Percentiles rank a stretch among this genome's conserved stretches.
Evolutionary conservation across 495 filamentous ascomycete genomes (phyloP).

Genomic region (Hypomontagnella submonticulosa): DNA sequence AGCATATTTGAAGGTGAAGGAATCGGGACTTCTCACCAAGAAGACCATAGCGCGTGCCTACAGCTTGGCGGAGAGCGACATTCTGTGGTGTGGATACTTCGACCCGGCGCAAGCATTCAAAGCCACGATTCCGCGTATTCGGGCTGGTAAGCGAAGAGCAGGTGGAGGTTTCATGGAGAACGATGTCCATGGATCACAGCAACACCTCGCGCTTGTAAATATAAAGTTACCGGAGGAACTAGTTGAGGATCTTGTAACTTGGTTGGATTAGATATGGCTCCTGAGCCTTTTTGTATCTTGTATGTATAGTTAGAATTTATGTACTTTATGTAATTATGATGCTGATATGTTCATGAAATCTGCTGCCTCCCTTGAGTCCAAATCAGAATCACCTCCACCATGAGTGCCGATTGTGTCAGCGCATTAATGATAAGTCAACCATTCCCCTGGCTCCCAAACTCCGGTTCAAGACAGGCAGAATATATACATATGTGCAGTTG

Average conservation of each 20-base stretch:
- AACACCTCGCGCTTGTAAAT: conserved; percentile 46
- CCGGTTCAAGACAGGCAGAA: no score
- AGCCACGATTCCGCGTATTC: conserved; percentile 52
- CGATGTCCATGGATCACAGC: conserved; percentile 54
- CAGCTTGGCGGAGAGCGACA: conserved; percentile 47
- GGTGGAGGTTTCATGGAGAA: conserved; percentile 50
- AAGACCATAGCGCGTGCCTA: conserved; percentile 49
- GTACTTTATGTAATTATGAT: background rate
- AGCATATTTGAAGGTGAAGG: conserved; percentile 51
- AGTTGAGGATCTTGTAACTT: conserved; percentile 15
- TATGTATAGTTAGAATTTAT: conserved; percentile 2
- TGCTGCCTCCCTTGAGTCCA: background rate
- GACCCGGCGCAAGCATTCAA: conserved; percentile 59
- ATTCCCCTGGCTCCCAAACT: no score
- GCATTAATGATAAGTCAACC: no score
- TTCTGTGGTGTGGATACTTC: conserved; percentile 56
- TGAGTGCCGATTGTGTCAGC: no score
- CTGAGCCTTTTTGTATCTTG: conserved; percentile 7
- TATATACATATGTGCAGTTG: no score
- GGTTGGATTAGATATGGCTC: background rate
- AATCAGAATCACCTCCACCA: no score
- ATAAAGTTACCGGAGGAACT: conserved; percentile 40
- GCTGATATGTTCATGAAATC: background rate
- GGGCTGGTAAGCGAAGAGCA: conserved; percentile 33
- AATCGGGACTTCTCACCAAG: conserved; percentile 46